phyloP scores from a whole-genome alignment of 805 yeast genomes.

The Barnettozyma salicaria region DNA sequence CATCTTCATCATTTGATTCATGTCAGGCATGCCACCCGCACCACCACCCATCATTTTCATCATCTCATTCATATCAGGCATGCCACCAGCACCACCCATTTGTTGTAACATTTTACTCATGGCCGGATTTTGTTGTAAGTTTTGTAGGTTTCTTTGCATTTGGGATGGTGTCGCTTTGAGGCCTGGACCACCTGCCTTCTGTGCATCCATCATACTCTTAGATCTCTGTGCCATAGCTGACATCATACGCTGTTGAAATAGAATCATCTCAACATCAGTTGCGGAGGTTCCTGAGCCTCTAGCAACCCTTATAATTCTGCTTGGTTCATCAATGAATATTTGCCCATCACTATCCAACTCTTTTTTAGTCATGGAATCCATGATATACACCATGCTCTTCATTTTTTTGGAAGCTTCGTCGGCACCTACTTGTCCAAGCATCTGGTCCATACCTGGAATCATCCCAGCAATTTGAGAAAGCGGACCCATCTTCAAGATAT shows the following conservation, averaged over 20 bases:
- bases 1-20: slow-evolving; percentile 58
- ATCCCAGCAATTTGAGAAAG: slow-evolving; percentile 87
- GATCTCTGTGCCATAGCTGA: slow-evolving; percentile 81
- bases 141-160: slow-evolving; percentile 50
- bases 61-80: slow-evolving; percentile 62
- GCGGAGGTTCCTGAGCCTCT: slow-evolving; percentile 92
- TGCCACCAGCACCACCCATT: slow-evolving; percentile 57
- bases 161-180: slow-evolving; percentile 34
- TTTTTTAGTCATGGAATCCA: slow-evolving; percentile 93
- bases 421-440: slow-evolving; percentile 84
- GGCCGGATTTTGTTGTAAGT: slow-evolving; percentile 63
- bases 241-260: slow-evolving; percentile 91
- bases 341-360: slow-evolving; percentile 90
- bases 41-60: slow-evolving; percentile 50
- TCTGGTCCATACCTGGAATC: slow-evolving; percentile 88
- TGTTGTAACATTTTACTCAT: slow-evolving; percentile 69
- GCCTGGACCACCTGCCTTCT: slow-evolving; percentile 44
- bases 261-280: slow-evolving; percentile 86
- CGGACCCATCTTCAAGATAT: slow-evolving; percentile 96
- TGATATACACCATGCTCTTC: slow-evolving; percentile 81
- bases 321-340: slow-evolving; percentile 49
- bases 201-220: slow-evolving; percentile 43
- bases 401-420: slow-evolving; percentile 82
- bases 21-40: slow-evolving; percentile 62
- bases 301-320: slow-evolving; percentile 84